These are phyloP conservation scores for Melastoma candidum DNA, from an alignment of 441 rosid species.

Conservation along the genomic window DNA sequence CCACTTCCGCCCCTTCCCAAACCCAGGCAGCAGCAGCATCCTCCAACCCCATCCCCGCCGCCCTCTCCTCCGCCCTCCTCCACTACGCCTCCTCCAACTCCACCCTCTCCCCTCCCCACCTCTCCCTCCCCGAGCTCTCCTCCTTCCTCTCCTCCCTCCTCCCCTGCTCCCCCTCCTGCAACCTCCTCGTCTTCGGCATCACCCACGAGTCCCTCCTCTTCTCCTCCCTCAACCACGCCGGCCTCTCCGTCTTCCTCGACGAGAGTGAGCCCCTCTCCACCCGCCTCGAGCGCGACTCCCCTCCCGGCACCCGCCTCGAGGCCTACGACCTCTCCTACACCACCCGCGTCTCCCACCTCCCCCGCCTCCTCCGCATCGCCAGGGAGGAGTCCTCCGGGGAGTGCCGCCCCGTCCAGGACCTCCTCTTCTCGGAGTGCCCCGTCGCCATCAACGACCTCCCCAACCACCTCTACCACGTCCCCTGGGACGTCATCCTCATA, in stretches of 20 bases:
- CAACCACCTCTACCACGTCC: conserved; percentile 8
- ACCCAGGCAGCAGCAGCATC: conserved; percentile 17
- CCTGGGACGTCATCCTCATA: conserved; percentile 8
- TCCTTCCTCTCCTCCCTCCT: conserved; percentile 37
- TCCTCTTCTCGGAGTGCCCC: conserved; percentile 12
- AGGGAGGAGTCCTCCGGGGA: not conserved
- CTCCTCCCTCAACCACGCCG: conserved; percentile 6
- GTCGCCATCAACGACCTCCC: conserved; percentile 1
- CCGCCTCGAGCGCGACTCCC: conserved; percentile 3
- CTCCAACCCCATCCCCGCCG: conserved; percentile 33
- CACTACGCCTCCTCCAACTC: conserved; percentile 39
- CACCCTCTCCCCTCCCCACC: conserved; percentile 34
- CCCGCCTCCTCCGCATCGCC: conserved; percentile 1
- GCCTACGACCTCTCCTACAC: conserved; percentile 8
- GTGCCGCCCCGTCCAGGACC: conserved; percentile 9
- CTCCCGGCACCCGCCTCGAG: conserved; percentile 2
- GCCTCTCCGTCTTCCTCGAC: conserved; percentile 9
- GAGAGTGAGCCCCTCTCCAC: conserved; percentile 9
- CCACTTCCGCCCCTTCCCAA: conserved; percentile 1
- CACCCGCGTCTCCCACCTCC: not conserved
- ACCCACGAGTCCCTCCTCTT: conserved; percentile 8
- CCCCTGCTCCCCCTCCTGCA: conserved; percentile 17
- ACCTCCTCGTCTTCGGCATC: conserved; percentile 12
- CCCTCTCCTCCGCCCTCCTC: conserved; percentile 52
- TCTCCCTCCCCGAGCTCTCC: conserved; percentile 59